Evolutionary conservation across 2,329 filamentous ascomycete genomes (phyloP).

Genomic region (Colletotrichum phormii): DNA sequence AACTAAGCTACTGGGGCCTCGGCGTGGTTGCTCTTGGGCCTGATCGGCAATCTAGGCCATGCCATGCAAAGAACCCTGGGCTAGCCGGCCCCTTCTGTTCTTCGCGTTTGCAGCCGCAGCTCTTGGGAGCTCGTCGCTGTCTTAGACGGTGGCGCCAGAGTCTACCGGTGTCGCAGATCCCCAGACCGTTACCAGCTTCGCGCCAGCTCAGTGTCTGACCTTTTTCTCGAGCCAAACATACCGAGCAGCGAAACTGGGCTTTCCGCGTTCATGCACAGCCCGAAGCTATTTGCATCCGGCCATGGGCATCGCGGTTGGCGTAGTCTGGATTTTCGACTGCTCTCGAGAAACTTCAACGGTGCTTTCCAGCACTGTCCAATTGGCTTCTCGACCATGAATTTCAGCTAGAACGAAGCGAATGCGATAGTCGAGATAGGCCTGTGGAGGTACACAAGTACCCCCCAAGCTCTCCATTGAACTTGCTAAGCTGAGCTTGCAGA

Average conservation of each 20-base stretch:
- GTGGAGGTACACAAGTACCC: neutral
- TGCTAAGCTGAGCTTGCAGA: too few species aligned
- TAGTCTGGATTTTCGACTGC: neutral
- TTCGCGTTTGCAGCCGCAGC: constrained; percentile 14
- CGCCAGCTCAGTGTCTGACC: neutral
- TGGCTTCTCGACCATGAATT: too few species aligned
- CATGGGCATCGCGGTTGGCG: neutral
- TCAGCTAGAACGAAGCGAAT: neutral
- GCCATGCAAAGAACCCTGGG: neutral
- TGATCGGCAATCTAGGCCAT: neutral
- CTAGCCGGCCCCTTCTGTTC: constrained; percentile 8
- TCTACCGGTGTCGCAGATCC: constrained; percentile 25
- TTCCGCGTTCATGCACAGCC: neutral
- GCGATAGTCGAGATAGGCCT: too few species aligned
- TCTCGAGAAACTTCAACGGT: neutral
- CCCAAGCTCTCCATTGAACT: neutral
- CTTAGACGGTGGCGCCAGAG: constrained; percentile 14
- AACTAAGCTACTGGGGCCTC: neutral
- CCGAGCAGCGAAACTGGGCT: neutral
- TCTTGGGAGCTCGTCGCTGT: neutral
- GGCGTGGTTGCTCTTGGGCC: neutral
- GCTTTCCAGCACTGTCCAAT: neutral
- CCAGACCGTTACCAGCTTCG: neutral
- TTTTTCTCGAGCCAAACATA: neutral
- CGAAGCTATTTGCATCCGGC: neutral